Evolutionary conservation across 116 monocot species (phyloP), one percentile per base, ranked within the genome.

Genomic region (Thalassia testudinum): DNA sequence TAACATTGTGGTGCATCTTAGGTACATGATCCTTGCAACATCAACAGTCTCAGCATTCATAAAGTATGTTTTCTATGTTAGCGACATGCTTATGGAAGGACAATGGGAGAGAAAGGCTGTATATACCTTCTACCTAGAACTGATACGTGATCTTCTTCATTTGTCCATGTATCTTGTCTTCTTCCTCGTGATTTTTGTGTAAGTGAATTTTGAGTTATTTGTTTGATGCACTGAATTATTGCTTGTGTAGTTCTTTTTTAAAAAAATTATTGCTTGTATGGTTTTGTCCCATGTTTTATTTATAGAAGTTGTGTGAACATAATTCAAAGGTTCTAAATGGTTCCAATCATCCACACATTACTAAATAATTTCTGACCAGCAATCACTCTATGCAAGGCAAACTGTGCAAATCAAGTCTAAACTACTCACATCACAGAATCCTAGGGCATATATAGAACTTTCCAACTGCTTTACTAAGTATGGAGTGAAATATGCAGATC

Each of bases 71-170:
- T 93, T 87, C 64, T 78, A 78, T 70, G 69, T 87, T 24, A 71
- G 52, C 49, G 87, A 87, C 62, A 81, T 87, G 73, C 75, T 87
- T 50, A 81, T 95, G 93, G 87, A 95, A 62, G 93, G 93, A 7
- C 93, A 87, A 43, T 95, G 87, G 87, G 93, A 95, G 56, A 87
- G 49, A 50, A 95, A 95, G 72, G 84, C 84, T 47, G 74, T 84
- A 18, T 93, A 81, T 72, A 93, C 87, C 45, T 87, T 93, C 65
- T 81, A 93, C 44, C 63, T 93, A 45, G 87, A 93, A 44, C 81
- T 93, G 23, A 54, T 87, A 27, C 73, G 81, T 28, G 87, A 95
- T 61, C 78, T 95, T 42, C 67, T 95, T 50, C 87, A 95, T 62
- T 49, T 95, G 69, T 84, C 93, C 34, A 55, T 84, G 64, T 95